These are phyloP conservation scores for Botrytis byssoidea DNA, from an alignment of 2,329 filamentous ascomycete species.

Conservation along the genomic window DNA sequence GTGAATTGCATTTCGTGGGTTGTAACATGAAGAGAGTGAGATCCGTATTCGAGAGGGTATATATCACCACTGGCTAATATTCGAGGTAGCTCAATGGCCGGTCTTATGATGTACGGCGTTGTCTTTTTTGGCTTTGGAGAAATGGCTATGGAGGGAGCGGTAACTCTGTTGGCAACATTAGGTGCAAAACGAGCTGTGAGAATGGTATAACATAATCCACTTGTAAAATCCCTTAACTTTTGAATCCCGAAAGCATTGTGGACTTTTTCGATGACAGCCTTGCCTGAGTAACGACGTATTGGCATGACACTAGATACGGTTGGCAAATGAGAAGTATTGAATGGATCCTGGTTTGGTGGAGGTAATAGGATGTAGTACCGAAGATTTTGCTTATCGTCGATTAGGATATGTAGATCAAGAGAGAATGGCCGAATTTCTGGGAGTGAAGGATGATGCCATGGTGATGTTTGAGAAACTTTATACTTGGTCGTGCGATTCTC, in stretches of 20 bases:
- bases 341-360: not conserved
- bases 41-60: conserved; percentile 13
- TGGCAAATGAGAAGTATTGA: not conserved
- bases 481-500: not conserved
- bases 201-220: conserved; percentile 7
- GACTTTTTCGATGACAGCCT: not conserved
- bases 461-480: not conserved
- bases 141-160: too few relatives aligned
- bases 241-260: not conserved
- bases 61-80: conserved; percentile 13
- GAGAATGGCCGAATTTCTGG: conserved; percentile 18
- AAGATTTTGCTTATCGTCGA: conserved; percentile 13
- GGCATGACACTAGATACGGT: not conserved
- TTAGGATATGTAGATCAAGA: not conserved
- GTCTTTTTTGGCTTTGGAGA: not conserved
- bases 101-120: not conserved
- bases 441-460: conserved; percentile 9
- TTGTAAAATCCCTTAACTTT: not conserved
- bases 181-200: not conserved
- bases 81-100: not conserved
- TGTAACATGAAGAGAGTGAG: not conserved
- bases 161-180: not conserved
- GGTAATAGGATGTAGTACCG: conserved; percentile 10
- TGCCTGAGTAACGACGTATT: not conserved
- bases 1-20: not conserved